Base-by-base conservation (phyloP, 176 grass and related monocot species). In the Triticum monococcum region DNA sequence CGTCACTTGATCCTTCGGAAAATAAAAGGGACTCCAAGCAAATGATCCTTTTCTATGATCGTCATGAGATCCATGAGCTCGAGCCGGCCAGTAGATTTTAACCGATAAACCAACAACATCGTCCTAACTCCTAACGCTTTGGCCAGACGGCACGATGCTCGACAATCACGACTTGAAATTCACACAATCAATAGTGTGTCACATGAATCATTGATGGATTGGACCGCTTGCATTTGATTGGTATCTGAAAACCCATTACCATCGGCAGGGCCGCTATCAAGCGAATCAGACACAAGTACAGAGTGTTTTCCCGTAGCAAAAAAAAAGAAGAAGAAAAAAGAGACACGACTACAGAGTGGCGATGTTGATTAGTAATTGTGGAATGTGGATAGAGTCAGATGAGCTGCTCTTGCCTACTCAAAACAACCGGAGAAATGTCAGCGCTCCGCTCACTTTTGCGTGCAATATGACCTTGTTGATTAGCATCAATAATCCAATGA, bases 351-450 rank as follows among this genome's bases (percentile, higher is more conserved):
- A 41, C 7, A 24, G 33, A 32, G 63, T 77, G 59, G 18, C 24
- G 22, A 9, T 16, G 17, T 4, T 32, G 8, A 38, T 64, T 35
- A 63, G 30, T n/a, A 11, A 5, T 17, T 52, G 14, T 52, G 3
- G 71, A 5, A 12, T 52, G 14, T 52, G 5, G 79, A 17, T 86
- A 1, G 79, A 64, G 88, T 71, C 82, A 33, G 88, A 64, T 83
- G 84, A 86, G 54, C 88, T 54, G 79, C 72, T 65, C 79, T 79
- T 16, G 73, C 88, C 88, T 72, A 86, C 84, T 48, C 40, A 2
- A 77, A 86, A 78, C 88, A 86, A 86, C 83, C 83, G 11, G 40
- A 6, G 65, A 76, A 81, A 71, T 57, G 54, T 23, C 80, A 24
- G 48, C 24, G 23, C 60, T 77, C 45, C 24, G 23, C 60, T 77